These are phyloP conservation scores for Tricholoma hemisulphureum DNA, from an alignment of 768 basidiomycete genomes.

Conservation along the genomic window DNA sequence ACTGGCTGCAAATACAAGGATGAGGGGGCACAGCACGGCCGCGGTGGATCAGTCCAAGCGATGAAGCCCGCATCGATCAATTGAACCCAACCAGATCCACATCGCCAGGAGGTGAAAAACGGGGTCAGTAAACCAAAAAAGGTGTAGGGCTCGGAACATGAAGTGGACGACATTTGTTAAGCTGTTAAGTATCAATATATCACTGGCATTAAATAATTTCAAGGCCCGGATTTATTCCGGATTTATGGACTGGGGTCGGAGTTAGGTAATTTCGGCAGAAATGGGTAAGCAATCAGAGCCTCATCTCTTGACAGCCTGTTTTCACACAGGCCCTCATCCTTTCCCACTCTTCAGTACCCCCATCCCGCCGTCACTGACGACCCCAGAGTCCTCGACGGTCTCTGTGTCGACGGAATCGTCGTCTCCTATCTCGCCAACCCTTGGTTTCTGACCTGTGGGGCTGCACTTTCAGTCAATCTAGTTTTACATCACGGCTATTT, in stretches of 20 bases:
- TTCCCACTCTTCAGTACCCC: conserved; percentile 25
- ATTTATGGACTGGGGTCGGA: too few species aligned
- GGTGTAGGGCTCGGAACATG: neutral
- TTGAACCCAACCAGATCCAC: neutral
- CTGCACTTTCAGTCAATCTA: neutral
- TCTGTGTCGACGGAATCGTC: conserved; percentile 5
- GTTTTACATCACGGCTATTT: neutral
- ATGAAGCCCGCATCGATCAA: neutral
- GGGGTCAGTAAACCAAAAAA: neutral
- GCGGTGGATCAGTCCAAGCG: neutral
- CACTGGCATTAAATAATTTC: too few species aligned
- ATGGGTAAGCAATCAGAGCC: conserved; percentile 19
- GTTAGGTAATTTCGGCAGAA: neutral
- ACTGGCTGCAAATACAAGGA: neutral
- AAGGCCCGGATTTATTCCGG: too few species aligned
- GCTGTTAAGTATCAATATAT: neutral
- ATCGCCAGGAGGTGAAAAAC: neutral
- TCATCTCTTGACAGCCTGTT: conserved; percentile 13
- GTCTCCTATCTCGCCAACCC: neutral
- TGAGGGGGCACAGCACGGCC: neutral
- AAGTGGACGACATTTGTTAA: neutral
- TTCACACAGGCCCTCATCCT: conserved; percentile 20
- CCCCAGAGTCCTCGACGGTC: conserved; percentile 10
- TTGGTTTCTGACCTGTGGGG: neutral
- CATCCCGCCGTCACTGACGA: conserved; percentile 24